Conservation (phyloP, 495 filamentous ascomycete genomes). For the Astrothelium macrocarpum region DNA sequence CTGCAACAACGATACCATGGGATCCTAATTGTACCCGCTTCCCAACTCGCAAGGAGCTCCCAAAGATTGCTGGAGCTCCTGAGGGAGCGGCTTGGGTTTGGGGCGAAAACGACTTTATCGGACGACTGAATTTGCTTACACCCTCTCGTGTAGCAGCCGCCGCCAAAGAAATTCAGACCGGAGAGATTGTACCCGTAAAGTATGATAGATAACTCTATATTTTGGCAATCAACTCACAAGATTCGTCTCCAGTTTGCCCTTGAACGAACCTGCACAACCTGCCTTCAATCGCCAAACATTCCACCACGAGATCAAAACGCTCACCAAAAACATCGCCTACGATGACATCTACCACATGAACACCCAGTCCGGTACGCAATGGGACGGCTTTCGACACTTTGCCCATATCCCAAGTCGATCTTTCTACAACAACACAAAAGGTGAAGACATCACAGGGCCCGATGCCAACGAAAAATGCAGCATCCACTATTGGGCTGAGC, state of each 20-base stretch:
- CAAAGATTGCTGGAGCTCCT: conserved; percentile 31
- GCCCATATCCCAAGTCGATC: conserved; percentile 33
- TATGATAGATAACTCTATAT: conserved; percentile 20
- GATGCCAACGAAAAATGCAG: conserved; percentile 43
- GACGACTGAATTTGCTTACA: conserved; percentile 51
- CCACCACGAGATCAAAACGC: conserved; percentile 47
- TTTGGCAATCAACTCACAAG: neutral
- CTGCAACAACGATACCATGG: conserved; percentile 42
- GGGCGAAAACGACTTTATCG: conserved; percentile 50
- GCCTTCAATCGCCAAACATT: conserved; percentile 48
- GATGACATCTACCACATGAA: conserved; percentile 66
- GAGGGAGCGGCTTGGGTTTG: conserved; percentile 51
- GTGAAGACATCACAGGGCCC: conserved; percentile 44
- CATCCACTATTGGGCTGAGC: conserved; percentile 41
- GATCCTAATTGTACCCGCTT: conserved; percentile 45
- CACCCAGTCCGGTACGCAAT: conserved; percentile 67
- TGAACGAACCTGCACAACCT: conserved; percentile 42
- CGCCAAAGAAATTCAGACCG: conserved; percentile 44
- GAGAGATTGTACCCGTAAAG: conserved; percentile 39
- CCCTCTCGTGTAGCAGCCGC: conserved; percentile 43
- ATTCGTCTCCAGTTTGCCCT: conserved; percentile 32
- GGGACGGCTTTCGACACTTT: conserved; percentile 55
- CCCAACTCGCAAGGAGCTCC: conserved; percentile 44
- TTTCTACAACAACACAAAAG: conserved; percentile 47
- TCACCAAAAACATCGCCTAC: conserved; percentile 42